A percentile compares a stretch with the other conserved stretches of the same genome.
phyloP scores from a whole-genome alignment of 306 rosid genomes.

The Cajanus cajan region DNA sequence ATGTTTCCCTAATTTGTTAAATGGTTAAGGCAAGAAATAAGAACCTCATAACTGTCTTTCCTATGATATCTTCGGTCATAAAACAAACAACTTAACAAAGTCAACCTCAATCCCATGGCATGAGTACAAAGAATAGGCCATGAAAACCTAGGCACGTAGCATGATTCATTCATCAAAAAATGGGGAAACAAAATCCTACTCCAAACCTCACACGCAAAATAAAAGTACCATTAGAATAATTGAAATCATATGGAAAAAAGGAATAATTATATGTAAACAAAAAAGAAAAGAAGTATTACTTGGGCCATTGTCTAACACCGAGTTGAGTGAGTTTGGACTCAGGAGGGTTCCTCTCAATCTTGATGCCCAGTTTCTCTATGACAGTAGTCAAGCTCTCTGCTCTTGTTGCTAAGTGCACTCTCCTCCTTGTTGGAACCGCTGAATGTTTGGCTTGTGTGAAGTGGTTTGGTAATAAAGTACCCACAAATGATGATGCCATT shows the following conservation, averaged over 20 bases:
- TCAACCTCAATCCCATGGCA: not conserved
- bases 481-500: constrained; percentile 44
- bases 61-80: not conserved
- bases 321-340: constrained; percentile 58
- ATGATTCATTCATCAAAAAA: constrained; percentile 12
- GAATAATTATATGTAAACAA: not conserved
- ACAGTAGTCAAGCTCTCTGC: constrained; percentile 54
- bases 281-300: constrained; percentile 38
- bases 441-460: constrained; percentile 31
- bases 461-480: constrained; percentile 21
- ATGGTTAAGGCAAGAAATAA: not conserved
- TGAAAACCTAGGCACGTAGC: not conserved
- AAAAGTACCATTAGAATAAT: not conserved
- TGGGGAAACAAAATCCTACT: not conserved
- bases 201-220: not conserved
- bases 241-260: not conserved
- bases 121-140: not conserved
- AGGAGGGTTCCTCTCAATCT: constrained; percentile 74
- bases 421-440: constrained; percentile 1
- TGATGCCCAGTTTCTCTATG: constrained; percentile 71
- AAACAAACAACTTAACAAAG: not conserved
- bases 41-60: not conserved
- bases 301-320: constrained; percentile 71
- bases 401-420: constrained; percentile 23
- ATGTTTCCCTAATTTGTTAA: not conserved